A percentile compares a stretch with the other conserved stretches of the same genome.
Conservation (phyloP, 768 basidiomycete genomes). For the Cyclocybe aegerita region DNA sequence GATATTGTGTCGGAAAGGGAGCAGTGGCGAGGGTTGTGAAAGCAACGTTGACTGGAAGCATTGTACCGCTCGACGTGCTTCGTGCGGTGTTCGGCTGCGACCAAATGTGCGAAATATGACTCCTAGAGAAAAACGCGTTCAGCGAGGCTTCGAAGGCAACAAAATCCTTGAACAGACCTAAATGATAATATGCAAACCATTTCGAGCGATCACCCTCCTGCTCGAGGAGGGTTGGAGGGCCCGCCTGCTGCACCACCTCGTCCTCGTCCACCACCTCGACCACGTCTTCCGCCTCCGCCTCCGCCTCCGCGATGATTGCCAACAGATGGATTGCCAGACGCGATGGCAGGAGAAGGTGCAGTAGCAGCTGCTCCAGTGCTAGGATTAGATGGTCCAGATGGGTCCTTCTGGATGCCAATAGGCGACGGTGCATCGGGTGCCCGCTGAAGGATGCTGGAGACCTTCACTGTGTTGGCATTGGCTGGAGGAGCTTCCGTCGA, state of each 20-base stretch:
- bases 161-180: too few species aligned
- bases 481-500: conserved; percentile 8
- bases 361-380: neutral
- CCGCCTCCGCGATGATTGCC: conserved; percentile 5
- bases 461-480: conserved; percentile 14
- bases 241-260: conserved; percentile 6
- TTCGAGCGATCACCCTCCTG: too few species aligned
- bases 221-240: too few species aligned
- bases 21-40: too few species aligned
- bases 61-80: too few species aligned
- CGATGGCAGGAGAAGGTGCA: conserved; percentile 1
- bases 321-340: conserved; percentile 6
- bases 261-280: conserved; percentile 13
- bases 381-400: neutral
- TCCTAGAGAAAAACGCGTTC: too few species aligned
- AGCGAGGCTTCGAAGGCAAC: too few species aligned
- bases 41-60: too few species aligned
- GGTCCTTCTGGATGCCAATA: conserved; percentile 4
- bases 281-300: conserved; percentile 8
- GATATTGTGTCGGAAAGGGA: too few species aligned
- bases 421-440: conserved; percentile 14
- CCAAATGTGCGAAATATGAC: too few species aligned
- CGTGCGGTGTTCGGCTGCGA: too few species aligned
- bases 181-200: too few species aligned
- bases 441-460: conserved; percentile 32